Percentiles rank a stretch among this genome's conserved stretches.
phyloP scores from a whole-genome alignment of 2,329 filamentous ascomycete species.

The Elsinoe arachidis region DNA sequence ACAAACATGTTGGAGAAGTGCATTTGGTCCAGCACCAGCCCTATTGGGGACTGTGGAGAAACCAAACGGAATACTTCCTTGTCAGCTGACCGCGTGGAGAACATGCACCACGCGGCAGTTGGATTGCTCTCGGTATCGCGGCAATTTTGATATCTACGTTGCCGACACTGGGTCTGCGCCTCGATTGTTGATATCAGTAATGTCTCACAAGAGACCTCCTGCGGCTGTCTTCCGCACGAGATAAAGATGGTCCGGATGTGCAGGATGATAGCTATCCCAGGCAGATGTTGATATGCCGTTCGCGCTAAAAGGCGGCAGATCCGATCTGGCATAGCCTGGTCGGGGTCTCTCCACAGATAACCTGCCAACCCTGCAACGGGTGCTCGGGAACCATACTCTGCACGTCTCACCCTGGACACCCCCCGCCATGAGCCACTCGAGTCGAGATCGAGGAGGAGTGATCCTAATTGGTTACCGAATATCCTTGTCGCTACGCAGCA shows the following conservation, averaged over 20 bases:
- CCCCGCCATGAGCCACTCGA: background rate
- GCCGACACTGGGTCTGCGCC: background rate
- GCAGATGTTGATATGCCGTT: background rate
- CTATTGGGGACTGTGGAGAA: no score
- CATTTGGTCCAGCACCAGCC: no score
- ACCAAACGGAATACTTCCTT: background rate
- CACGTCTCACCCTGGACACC: background rate
- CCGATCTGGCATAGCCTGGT: background rate
- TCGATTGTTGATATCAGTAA: background rate
- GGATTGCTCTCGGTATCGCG: background rate
- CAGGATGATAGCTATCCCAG: background rate
- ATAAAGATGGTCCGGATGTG: background rate
- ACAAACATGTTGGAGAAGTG: no score
- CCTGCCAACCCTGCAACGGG: background rate
- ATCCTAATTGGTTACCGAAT: background rate
- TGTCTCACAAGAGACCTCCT: background rate
- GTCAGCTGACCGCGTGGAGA: background rate
- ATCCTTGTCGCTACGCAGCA: no score
- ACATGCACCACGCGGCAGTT: no score
- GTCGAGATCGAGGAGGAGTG: background rate
- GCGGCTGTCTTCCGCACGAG: background rate
- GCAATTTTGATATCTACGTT: background rate
- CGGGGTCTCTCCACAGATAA: background rate
- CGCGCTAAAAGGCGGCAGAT: background rate
- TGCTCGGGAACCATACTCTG: background rate